Base-by-base conservation (phyloP, 2,329 filamentous ascomycete species). In the Fusarium sp. region DNA sequence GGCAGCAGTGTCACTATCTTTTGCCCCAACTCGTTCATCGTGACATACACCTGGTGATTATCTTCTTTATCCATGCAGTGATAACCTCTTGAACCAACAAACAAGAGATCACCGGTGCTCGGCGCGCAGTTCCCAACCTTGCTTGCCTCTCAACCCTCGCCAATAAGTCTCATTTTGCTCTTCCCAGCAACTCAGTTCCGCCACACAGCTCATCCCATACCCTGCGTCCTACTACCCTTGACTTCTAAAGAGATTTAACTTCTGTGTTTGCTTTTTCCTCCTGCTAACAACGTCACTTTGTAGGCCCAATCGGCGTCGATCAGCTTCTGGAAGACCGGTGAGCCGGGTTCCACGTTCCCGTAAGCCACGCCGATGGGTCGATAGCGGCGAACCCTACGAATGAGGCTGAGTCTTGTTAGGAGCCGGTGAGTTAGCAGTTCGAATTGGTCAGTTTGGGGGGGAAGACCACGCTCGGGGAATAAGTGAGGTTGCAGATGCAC, bases 291-390 rank as follows among this genome's bases (percentile, higher is more conserved):
- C 30, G 52, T 64, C 35, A 41, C 43, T 40, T 20, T n/a, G n/a
- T 35, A 52, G 22, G 32, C 22, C 60, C 60, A 64, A 64, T 64
- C 46, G 30, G 37, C 53, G 53, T 44, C 46, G 45, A 59, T 65
- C 53, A 28, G 46, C 52, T 65, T 65, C 61, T 59, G 35, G 60
- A 59, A 59, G 44, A 64, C 61, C 61, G 61, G 61, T 64, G 61
- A 65, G 61, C 52, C 53, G 30, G 61, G 49, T 47, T 64, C 35
- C 40, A 28, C 15, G 32, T 64, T 64, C 59, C 61, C 45, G 39
- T 39, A 26, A 48, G 37, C 56, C 56, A 59, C 56, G 60, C 46
- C 39, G 35, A 47, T 28, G n/a, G 52, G 58, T 47, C 33, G 37
- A 41, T 37, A 14, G 20, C 39, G 58, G 28, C 22, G 33, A 46